Evolutionary conservation across 2,329 filamentous ascomycete species (phyloP), one percentile per base, ranked within the genome.

Genomic region (Chrysoporthe puriensis): DNA sequence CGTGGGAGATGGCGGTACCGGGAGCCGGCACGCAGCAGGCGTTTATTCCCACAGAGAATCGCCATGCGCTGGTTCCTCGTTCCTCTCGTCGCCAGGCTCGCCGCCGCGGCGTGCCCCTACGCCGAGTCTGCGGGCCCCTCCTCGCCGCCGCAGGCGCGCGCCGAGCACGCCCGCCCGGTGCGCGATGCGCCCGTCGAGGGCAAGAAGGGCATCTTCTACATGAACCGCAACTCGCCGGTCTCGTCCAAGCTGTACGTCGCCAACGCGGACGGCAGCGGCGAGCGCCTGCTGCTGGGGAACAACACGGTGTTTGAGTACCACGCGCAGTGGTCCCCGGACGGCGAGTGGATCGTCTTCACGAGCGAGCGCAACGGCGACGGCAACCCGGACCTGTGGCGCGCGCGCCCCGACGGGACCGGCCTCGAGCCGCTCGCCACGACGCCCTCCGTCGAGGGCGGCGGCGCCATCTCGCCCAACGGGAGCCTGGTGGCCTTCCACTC

Each of bases 321-420:
- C 63, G 77, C 76, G 5, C 71, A 69, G 1, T 82, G 77, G 67
- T 80, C 79, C 1, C 72, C 76, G 0, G 75, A 81, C 56, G 79
- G 80, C 21, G 64, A 80, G 64, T 81, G 78, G 78, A 73, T 82
- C 64, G 77, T 74, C 3, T 81, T 82, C 66, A 74, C 75, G 13
- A 82, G 79, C 2, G 79, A 82, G 61, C 76, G 77, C 40, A 81
- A 81, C 63, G 79, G 75, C 8, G 78, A 80, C 60, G 80, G 79
- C 3, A 75, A 82, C 42, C 76, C 77, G 0, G 80, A 82, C 69
- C 71, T 82, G n/a, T 82, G 80, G 68, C 77, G 78, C 3, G 72
- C 77, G n/a, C 74, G 72, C 0, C 36, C 73, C 0, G 74, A 82
- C 64, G 79, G 80, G 0, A 74, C 76, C 0, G 76, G 72, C 0